Evolutionary conservation across 768 basidiomycete species (phyloP).

Genomic region (Butyriboletus loyo): DNA sequence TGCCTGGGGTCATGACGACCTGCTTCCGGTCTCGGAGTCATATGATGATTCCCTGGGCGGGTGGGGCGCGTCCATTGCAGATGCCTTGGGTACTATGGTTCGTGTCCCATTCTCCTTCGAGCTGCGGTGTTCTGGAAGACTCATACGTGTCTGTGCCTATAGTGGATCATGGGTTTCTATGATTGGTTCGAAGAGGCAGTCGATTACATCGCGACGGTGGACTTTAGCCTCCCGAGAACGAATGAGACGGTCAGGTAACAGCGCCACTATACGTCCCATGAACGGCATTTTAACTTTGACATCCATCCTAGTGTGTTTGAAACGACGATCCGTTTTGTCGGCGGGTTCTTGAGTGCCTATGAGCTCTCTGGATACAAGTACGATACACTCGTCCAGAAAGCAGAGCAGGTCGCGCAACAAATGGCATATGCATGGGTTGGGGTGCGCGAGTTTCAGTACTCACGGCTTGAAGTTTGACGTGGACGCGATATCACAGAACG

Average conservation of each 20-base stretch:
- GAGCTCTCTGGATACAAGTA: conserved; percentile 58
- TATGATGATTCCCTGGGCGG: conserved; percentile 36
- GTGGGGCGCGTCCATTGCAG: conserved; percentile 63
- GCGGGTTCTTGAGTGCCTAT: conserved; percentile 63
- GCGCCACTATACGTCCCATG: background rate
- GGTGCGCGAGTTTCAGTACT: conserved; percentile 33
- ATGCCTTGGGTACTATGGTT: conserved; percentile 63
- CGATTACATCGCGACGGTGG: conserved; percentile 47
- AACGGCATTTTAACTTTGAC: background rate
- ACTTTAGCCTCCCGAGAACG: conserved; percentile 49
- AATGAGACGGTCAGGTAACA: conserved; percentile 42
- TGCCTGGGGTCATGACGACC: conserved; percentile 61
- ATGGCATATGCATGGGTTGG: conserved; percentile 59
- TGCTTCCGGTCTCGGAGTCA: conserved; percentile 46
- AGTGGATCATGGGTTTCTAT: conserved; percentile 62
- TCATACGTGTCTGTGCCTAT: background rate
- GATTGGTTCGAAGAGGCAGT: conserved; percentile 56
- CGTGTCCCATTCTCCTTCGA: conserved; percentile 2
- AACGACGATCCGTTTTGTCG: conserved; percentile 72
- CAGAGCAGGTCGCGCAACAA: conserved; percentile 61
- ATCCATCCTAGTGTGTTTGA: conserved; percentile 49
- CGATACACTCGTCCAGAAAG: conserved; percentile 54
- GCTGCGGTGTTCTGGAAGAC: background rate
- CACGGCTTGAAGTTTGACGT: background rate
- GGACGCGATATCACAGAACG: conserved; percentile 24